Evolutionary conservation across 2,329 filamentous ascomycete species (phyloP), one percentile per base, ranked within the genome.

Genomic region (Pseudonectria buxi): DNA sequence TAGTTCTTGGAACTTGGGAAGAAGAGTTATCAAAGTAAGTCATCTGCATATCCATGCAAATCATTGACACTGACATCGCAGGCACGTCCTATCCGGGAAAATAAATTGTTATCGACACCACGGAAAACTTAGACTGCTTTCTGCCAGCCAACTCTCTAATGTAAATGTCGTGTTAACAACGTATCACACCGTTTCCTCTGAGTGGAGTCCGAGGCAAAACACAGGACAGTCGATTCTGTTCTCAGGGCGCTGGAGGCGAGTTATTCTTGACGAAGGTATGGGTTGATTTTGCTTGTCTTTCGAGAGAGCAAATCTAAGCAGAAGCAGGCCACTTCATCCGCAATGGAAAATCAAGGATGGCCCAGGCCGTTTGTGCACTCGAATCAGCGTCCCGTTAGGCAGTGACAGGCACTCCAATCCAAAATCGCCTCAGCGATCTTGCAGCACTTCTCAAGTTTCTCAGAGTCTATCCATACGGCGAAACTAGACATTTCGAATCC

Each of bases 401-500:
- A 1, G 59, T 73, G 0, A 71, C 66, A 0, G 68, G 68, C 0
- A 73, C 69, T 0, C 69, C 69, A 0, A 64, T 74, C 1, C 68
- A 72, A 29, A 74, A 73, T 30, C 51, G 51, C 0, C 51, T 69
- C 0, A 47, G 47, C 1, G 69, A 73, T 30, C 51, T 73, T 6
- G 53, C 58, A 0, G 54, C 57, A 1, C 52, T 72, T 0, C 47
- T 73, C 1, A 60, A 59, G 16, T 73, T 71, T 35, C 49, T 72
- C 11, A 50, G 53, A 6, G 58, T 56, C 0, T 45, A 63, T 38
- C 69, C 69, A 0, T 71, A 68, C 34, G 30, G 28, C 4, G 47
- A 49, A 4, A 26, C 9, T 0, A 44, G 26, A 15, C 24, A 33
- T 1, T 50, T 50, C 4, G 47, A 50, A 2, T 2, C 29, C 2